Base-by-base conservation (phyloP, 768 basidiomycete species). In the Suillus clintonianus region DNA sequence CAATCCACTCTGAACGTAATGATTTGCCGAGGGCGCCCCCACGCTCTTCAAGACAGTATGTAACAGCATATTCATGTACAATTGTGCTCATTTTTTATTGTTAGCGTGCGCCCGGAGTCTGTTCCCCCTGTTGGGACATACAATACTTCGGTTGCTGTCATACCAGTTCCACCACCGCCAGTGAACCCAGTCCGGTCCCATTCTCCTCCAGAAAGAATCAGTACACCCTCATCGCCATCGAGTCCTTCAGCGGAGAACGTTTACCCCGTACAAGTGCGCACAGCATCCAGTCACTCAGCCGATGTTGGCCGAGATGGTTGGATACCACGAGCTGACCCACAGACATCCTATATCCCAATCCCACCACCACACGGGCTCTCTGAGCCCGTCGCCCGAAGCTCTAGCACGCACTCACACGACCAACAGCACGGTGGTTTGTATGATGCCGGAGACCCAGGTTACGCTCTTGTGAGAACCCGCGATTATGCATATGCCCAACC, bases 241-340 rank as follows among this genome's bases (percentile, higher is more conserved):
- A 51, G 59, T 19, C 64, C 60, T 1, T 48, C 54, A 0, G 64
- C 62, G 51, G 75, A 73, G 62, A 68, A 66, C 11, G 73, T 76
- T 54, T 72, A 47, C 10, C 76, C 76, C 17, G 69, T 73, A 39
- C 73, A 69, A 9, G 69, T 75, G 56, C 76, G 70, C 47, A 64
- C 63, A 41, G 66, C 62, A 54, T 66, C 74, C 1, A 57, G 53
- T 6, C 69, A 51, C 2, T 65, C 59, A 17, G 58, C 65, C 22
- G 61, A 32, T 17, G 14, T 41, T 39, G 69, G 67, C 42, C 64
- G 63, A 1, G 76, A 77, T 24, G 68, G 63, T 39, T 77, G 71
- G 70, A 76, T 77, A 39, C 76, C 74, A 19, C 66, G 53, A 22
- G 63, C 67, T 6, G 74, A 75, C 62, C 68, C 76, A 51, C 72